A percentile compares a stretch with the other conserved stretches of the same genome.
Evolutionary conservation across 495 filamentous ascomycete species (phyloP).

Genomic region (Amorphotheca resinae): DNA sequence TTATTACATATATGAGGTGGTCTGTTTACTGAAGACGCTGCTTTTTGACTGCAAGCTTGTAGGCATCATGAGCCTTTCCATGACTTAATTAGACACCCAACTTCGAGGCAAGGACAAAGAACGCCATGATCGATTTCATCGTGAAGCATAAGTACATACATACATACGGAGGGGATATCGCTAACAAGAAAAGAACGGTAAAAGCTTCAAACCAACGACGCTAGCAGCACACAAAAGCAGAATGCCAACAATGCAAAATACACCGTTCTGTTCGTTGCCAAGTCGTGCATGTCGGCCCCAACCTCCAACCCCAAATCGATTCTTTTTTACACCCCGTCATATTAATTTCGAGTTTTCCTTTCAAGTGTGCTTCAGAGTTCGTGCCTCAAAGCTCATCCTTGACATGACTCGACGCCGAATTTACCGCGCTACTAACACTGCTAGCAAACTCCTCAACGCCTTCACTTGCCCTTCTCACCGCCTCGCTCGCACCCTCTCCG

Average conservation of each 20-base stretch:
- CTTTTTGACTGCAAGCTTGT: too few species aligned
- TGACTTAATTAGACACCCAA: too few species aligned
- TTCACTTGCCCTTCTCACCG: constrained; percentile 15
- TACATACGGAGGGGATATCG: constrained; percentile 2
- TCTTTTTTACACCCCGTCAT: neutral
- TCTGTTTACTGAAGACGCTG: too few species aligned
- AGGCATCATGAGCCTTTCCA: too few species aligned
- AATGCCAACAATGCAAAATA: neutral
- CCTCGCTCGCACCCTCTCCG: constrained; percentile 15
- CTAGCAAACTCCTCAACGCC: constrained; percentile 22
- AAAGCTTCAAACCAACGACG: neutral
- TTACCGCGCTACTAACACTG: constrained; percentile 14
- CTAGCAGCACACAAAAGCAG: neutral
- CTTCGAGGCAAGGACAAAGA: too few species aligned
- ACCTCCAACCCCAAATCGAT: neutral
- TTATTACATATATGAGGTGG: too few species aligned
- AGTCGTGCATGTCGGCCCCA: neutral
- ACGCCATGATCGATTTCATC: neutral
- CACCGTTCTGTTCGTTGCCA: neutral
- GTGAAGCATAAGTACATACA: neutral
- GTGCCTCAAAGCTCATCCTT: constrained; percentile 17
- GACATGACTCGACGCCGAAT: constrained; percentile 4
- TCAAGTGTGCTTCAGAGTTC: neutral
- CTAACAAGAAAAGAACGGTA: neutral
- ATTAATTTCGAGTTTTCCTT: neutral